phyloP scores from a whole-genome alignment of 768 basidiomycete species.

The Epithele typhae region DNA sequence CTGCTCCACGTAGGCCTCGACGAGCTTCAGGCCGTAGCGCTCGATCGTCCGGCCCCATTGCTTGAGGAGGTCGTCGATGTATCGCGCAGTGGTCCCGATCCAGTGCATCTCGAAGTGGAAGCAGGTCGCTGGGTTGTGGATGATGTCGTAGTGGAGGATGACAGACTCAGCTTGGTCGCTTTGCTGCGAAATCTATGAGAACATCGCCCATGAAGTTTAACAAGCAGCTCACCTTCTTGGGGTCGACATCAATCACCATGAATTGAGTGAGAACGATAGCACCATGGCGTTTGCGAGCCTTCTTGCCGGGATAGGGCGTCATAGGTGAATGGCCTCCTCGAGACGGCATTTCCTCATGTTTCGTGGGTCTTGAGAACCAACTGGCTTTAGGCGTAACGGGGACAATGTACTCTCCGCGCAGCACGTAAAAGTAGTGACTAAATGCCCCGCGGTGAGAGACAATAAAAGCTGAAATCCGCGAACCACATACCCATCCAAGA shows the following conservation, averaged over 20 bases:
- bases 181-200: constrained; percentile 37
- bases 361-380: constrained; percentile 60
- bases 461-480: background rate
- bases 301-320: constrained; percentile 22
- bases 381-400: constrained; percentile 59
- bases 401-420: constrained; percentile 73
- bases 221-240: constrained; percentile 48
- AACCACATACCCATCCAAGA: constrained; percentile 74
- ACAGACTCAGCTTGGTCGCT: constrained; percentile 88
- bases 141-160: constrained; percentile 88
- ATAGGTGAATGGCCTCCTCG: constrained; percentile 10
- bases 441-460: background rate
- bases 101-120: constrained; percentile 98
- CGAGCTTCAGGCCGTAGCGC: constrained; percentile 83
- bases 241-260: constrained; percentile 88
- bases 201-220: background rate
- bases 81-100: constrained; percentile 90
- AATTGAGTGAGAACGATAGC: constrained; percentile 74
- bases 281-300: constrained; percentile 39
- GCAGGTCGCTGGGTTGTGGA: constrained; percentile 90
- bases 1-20: constrained; percentile 91
- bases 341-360: constrained; percentile 33
- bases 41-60: constrained; percentile 82
- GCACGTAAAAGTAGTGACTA: constrained; percentile 86
- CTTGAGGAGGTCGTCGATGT: constrained; percentile 84